Base-by-base conservation (phyloP, 345 rosid genomes). In the Dovyalis caffra region DNA sequence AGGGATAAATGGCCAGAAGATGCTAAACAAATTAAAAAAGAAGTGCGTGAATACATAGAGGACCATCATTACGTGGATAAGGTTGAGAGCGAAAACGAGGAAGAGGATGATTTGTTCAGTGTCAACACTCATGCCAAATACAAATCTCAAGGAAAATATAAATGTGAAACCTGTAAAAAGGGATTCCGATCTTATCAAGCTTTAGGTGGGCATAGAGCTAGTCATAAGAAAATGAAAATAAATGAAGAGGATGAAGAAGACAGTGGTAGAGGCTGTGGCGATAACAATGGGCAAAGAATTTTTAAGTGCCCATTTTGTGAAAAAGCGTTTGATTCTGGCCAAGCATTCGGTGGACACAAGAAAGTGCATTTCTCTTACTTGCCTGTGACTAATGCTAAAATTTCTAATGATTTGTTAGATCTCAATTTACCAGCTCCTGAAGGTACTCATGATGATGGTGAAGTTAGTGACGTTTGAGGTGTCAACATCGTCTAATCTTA, bases 341-440 rank as follows among this genome's bases (percentile, higher is more conserved):
- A 90, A 70, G 94, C 88, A 10, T 83, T 87, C 12, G 90, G 89
- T 21, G 92, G 94, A 1, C 90, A 90, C 71, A 90, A 88, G 72
- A 87, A 87, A 73, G 81, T 85, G 47, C 92, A 90, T 65, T 80
- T 77, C 8, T 49, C 85, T 23, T 83, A 77, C 62, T 60, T 74
- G 21, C 71, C 71, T 32, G 20, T 64, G 21, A 21, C 38, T 64
- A 32, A 14, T 29, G 5, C 35, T 32, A 66, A 21, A 23, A 34
- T 26, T 11, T 8, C n/a, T 12, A 66, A n/a, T 33, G 65, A 28
- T 20, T 10, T 76, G 31, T 40, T 86, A 31, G 86, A 88, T 83
- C 84, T 88, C 40, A 88, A 88, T 64, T 51, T 79, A 35, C 83
- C 86, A 1, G 82, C 77, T 6, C 80, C 81, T 3, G 81, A 78